Percentiles rank a stretch among this genome's conserved stretches.
Evolutionary conservation across 2,329 filamentous ascomycete species (phyloP).

Genomic region (Verticillium nubilum): DNA sequence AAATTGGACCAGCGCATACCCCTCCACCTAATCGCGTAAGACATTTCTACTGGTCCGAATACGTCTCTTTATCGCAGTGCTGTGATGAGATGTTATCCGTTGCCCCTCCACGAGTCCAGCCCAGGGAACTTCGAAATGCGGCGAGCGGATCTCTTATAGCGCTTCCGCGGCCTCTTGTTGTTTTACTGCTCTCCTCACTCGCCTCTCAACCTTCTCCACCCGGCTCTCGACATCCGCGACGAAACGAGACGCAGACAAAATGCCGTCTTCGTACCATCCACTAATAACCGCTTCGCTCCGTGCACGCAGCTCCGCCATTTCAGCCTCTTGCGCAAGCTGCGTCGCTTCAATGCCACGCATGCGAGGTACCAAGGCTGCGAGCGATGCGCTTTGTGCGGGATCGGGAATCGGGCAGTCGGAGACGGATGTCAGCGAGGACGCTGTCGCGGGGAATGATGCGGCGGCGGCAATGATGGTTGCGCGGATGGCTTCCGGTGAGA

Average conservation of each 20-base stretch:
- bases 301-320: constrained; percentile 58
- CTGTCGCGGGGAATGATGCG: constrained; percentile 47
- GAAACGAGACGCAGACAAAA: constrained; percentile 62
- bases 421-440: constrained; percentile 52
- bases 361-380: constrained; percentile 54
- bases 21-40: no score
- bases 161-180: constrained; percentile 40
- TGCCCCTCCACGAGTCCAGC: neutral
- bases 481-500: constrained; percentile 44
- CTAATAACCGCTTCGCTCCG: constrained; percentile 59
- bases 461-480: constrained; percentile 53
- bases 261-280: constrained; percentile 67
- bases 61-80: no score
- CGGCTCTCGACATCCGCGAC: constrained; percentile 69
- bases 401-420: constrained; percentile 53
- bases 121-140: neutral
- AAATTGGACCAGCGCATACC: no score
- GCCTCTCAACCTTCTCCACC: constrained; percentile 59
- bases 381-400: constrained; percentile 44
- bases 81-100: neutral
- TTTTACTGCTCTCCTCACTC: constrained; percentile 59
- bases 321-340: constrained; percentile 56
- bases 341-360: constrained; percentile 56
- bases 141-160: neutral
- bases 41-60: no score